phyloP scores from a whole-genome alignment of 2,329 filamentous ascomycete species.

The Diaporthe longicolla region DNA sequence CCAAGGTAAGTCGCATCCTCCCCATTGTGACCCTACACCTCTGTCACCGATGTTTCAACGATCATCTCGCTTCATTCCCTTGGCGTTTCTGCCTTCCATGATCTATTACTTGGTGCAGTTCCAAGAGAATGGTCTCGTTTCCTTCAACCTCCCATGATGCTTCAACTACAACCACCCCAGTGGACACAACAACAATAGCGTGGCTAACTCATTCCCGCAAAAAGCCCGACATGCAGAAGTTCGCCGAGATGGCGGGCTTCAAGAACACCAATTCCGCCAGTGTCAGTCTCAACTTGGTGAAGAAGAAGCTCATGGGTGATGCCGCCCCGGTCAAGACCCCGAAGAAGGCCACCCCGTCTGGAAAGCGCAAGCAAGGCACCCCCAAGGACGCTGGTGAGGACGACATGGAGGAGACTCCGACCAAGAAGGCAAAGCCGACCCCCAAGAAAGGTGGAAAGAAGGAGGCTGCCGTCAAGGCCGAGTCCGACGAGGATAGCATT shows the following conservation, averaged over 20 bases:
- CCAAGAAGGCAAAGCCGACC: constrained; percentile 21
- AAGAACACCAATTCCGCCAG: constrained; percentile 4
- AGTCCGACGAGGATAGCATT: not conserved
- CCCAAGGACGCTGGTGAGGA: not conserved
- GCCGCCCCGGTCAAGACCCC: not conserved
- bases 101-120: too few species aligned
- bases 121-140: too few species aligned
- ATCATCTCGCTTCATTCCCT: not conserved
- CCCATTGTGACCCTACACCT: not conserved
- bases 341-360: not conserved
- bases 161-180: too few species aligned
- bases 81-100: not conserved
- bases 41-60: too few species aligned
- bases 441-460: constrained; percentile 1
- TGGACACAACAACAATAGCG: not conserved
- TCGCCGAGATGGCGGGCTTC: constrained; percentile 26
- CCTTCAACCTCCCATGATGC: too few species aligned
- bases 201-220: not conserved
- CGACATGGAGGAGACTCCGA: not conserved
- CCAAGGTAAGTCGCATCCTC: not conserved
- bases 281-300: not conserved
- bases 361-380: not conserved
- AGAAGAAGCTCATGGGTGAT: constrained; percentile 18
- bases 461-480: not conserved
- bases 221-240: constrained; percentile 30